Conservation (phyloP, 805 yeast species). For the Starmerella etchellsii region DNA sequence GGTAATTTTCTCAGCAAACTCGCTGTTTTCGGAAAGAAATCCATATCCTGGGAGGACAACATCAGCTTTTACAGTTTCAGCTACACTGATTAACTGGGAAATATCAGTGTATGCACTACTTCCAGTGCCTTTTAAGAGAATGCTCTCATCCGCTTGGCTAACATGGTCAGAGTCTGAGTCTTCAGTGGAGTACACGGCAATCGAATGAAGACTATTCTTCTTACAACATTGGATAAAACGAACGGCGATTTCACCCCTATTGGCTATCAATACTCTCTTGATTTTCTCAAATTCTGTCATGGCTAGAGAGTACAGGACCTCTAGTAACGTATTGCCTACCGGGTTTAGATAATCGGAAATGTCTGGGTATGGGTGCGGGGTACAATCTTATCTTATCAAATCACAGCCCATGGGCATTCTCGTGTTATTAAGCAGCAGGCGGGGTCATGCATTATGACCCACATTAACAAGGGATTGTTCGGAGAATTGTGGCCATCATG, state of each 20-base stretch:
- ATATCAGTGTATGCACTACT: constrained; percentile 87
- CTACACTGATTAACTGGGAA: constrained; percentile 83
- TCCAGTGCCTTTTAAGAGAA: constrained; percentile 86
- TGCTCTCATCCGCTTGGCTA: constrained; percentile 83
- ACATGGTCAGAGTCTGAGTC: constrained; percentile 90
- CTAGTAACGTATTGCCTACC: no score
- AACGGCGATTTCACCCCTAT: constrained; percentile 24
- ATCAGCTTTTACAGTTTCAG: constrained; percentile 59
- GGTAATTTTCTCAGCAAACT: constrained; percentile 80
- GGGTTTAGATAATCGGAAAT: no score
- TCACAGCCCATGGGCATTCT: no score
- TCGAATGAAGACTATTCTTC: constrained; percentile 91
- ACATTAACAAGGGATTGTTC: no score
- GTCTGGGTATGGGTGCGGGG: no score
- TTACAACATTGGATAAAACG: constrained; percentile 90
- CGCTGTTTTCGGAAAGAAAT: constrained; percentile 79
- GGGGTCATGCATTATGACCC: no score
- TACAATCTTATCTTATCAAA: no score
- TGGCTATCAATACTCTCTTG: constrained; percentile 32
- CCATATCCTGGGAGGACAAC: constrained; percentile 94
- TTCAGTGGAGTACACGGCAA: constrained; percentile 92
- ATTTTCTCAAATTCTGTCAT: no score
- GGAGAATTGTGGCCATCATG: no score
- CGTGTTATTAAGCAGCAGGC: no score
- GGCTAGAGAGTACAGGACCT: no score